Percentiles rank a stretch among this genome's conserved stretches.
Evolutionary conservation across 1,284 basidiomycete genomes (phyloP).

Genomic region (Sporisorium iseilematis-ciliati): DNA sequence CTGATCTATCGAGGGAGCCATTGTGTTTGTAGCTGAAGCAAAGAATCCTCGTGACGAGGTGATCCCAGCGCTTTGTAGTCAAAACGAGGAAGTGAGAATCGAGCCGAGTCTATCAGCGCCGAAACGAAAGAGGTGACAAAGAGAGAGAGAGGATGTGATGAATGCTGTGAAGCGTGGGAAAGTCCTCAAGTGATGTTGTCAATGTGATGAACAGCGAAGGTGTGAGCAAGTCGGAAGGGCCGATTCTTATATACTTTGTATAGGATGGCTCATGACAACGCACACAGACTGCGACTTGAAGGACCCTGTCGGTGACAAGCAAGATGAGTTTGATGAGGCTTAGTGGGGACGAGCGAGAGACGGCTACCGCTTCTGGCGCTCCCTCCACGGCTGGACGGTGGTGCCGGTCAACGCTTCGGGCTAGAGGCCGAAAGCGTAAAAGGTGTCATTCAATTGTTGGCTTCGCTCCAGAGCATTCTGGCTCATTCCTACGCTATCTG

Average conservation of each 20-base stretch:
- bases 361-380: constrained; percentile 32
- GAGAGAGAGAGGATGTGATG: constrained; percentile 8
- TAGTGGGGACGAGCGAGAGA: neutral
- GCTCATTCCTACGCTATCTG: constrained; percentile 5
- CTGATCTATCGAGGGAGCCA: constrained; percentile 52
- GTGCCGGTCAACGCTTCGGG: constrained; percentile 27
- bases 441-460: neutral
- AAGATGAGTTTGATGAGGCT: neutral
- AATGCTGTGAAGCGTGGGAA: constrained; percentile 1
- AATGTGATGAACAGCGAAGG: neutral
- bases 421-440: constrained; percentile 8
- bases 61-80: constrained; percentile 9
- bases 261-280: neutral
- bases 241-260: constrained; percentile 29
- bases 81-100: constrained; percentile 12
- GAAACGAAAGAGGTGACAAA: neutral
- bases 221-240: constrained; percentile 17
- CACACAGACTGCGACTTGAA: no score
- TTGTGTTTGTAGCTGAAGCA: constrained; percentile 11
- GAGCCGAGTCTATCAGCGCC: constrained; percentile 20
- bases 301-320: neutral
- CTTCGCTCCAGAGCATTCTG: constrained; percentile 31
- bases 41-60: constrained; percentile 31
- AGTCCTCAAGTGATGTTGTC: neutral
- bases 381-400: constrained; percentile 7